phyloP scores from a whole-genome alignment of 1,139 yeast species.

The Debaryomyces coudertii region DNA sequence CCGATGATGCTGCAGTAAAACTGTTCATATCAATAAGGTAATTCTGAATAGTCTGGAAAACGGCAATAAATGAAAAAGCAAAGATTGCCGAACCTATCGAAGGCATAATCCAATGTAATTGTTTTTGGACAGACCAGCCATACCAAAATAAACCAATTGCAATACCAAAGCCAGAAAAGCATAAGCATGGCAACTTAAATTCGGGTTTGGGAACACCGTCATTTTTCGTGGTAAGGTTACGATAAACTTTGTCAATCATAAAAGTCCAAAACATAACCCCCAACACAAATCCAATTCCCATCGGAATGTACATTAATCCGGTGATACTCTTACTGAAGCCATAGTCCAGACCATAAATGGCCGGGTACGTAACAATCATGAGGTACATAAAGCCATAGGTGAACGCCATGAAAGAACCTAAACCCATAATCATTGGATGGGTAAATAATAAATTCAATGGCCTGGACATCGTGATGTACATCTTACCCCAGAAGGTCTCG shows the following conservation, averaged over 20 bases:
- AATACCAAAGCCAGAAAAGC: slow-evolving; percentile 38
- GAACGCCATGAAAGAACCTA: slow-evolving; percentile 51
- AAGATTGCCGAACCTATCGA: slow-evolving; percentile 47
- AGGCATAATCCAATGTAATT: slow-evolving; percentile 52
- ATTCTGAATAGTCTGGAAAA: slow-evolving; percentile 47
- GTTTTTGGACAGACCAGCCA: slow-evolving; percentile 49
- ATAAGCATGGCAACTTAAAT: slow-evolving; percentile 45
- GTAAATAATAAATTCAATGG: slow-evolving; percentile 44
- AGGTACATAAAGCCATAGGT: slow-evolving; percentile 52
- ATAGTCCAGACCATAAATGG: slow-evolving; percentile 36
- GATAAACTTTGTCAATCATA: slow-evolving; percentile 35
- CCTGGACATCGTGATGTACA: slow-evolving; percentile 39
- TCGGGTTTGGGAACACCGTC: slow-evolving; percentile 47
- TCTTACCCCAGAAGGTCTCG: slow-evolving; percentile 32
- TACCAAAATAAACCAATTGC: slow-evolving; percentile 50
- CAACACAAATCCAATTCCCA: slow-evolving; percentile 47
- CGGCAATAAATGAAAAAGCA: slow-evolving; percentile 49
- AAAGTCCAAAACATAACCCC: slow-evolving; percentile 47
- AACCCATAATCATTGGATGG: slow-evolving; percentile 50
- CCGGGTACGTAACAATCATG: slow-evolving; percentile 49
- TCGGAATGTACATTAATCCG: slow-evolving; percentile 49
- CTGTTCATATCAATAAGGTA: slow-evolving; percentile 51
- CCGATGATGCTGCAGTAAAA: slow-evolving; percentile 47
- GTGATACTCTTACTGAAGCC: slow-evolving; percentile 38
- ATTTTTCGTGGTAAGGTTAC: slow-evolving; percentile 31